Evolutionary conservation across 495 filamentous ascomycete genomes (phyloP), one percentile per base, ranked within the genome.

Genomic region (Hypomontagnella monticulosa): DNA sequence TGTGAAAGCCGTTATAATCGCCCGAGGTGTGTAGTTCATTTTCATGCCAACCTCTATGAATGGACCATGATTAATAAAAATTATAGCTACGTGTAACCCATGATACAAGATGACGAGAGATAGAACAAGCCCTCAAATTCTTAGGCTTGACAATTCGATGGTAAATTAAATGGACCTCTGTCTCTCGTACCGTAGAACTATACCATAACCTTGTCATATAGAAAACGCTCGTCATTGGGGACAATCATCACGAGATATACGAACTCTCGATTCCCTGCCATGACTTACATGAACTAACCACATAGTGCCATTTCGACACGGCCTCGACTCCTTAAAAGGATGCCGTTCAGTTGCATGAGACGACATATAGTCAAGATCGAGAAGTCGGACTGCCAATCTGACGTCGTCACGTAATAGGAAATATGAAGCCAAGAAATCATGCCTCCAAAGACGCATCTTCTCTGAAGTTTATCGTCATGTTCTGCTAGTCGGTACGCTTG

Each of bases 11-110:
- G 56, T 61, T 40, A 61, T 40, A 12, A 57, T 64, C 60, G 61
- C 61, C 60, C 60, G 60, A 64, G 66, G 60, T 69, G 66, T 69
- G 66, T 18, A 64, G 55, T 63, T 69, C 60, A 69, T 69, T 64
- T 63, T 61, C 55, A 51, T 43, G 16, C 41, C 60, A 47, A 52
- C 38, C 30, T 20, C 59, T 60, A 64, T 61, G 54, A 60, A 53
- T 68, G 65, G 65, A 9, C 48, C 42, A 55, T 18, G 4, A 55
- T 63, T 53, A 55, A 63, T 59, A 47, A 59, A 51, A 46, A 32
- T 20, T 48, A 34, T 37, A 58, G 59, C 42, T 59, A 44, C 57
- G 59, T 69, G 60, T 34, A 51, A 63, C 65, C 48, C 40, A 63
- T 54, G 43, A 20, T 30, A 40, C 38, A 40, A 11, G 58, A 60